These are phyloP conservation scores for Raphanus hybrid DNA, from an alignment of 441 rosid species.

Conservation along the genomic window DNA sequence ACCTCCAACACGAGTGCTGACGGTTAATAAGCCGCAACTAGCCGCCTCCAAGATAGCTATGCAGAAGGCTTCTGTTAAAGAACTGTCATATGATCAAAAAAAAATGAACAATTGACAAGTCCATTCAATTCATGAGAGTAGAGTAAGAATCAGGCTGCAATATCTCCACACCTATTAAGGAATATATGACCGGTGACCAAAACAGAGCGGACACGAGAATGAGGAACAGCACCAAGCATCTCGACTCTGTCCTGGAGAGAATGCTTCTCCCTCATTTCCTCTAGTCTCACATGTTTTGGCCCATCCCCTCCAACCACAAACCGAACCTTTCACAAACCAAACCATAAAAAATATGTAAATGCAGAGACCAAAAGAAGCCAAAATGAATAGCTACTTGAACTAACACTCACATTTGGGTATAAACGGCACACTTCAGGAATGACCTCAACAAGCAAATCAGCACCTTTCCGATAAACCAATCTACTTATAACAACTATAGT, in stretches of 20 bases:
- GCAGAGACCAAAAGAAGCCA: not conserved
- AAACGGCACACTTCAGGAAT: conserved; percentile 87
- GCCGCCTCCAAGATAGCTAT: conserved; percentile 98
- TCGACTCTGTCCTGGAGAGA: conserved; percentile 97
- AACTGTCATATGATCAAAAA: conserved; percentile 56
- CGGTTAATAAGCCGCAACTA: conserved; percentile 94
- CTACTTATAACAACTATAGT: conserved; percentile 93
- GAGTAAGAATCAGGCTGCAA: not conserved
- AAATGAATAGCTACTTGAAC: not conserved
- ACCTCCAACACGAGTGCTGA: conserved; percentile 96
- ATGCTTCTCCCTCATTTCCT: conserved; percentile 98
- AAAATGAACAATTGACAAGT: conserved; percentile 6
- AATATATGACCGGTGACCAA: conserved; percentile 91
- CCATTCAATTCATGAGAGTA: not conserved
- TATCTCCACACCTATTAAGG: conserved; percentile 70
- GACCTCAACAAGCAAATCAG: conserved; percentile 96
- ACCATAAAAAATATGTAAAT: conserved; percentile 18
- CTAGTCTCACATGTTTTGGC: conserved; percentile 90
- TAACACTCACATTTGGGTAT: conserved; percentile 71
- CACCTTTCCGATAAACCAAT: conserved; percentile 95
- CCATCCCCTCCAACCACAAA: conserved; percentile 98
- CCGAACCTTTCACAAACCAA: conserved; percentile 64
- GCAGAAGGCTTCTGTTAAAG: conserved; percentile 98
- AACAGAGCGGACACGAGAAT: conserved; percentile 88
- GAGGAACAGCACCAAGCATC: conserved; percentile 97